Evolutionary conservation across 768 basidiomycete species (phyloP).

Genomic region (Trametes cinnabarina): DNA sequence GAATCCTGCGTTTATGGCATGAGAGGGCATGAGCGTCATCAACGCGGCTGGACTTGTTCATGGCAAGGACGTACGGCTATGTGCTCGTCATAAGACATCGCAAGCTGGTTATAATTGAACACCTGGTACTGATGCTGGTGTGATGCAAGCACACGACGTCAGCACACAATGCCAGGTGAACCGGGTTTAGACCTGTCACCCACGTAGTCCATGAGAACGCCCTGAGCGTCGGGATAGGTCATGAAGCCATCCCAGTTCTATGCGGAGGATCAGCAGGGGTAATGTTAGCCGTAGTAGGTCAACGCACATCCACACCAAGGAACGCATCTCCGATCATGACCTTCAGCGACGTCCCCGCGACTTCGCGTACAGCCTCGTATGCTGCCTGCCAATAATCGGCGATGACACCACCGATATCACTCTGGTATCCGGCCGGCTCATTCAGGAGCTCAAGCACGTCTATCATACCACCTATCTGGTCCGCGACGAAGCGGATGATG

Average conservation of each 20-base stretch:
- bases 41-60: too few species aligned
- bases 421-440: conserved; percentile 59
- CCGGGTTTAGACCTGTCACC: conserved; percentile 13
- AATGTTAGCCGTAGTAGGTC: not conserved
- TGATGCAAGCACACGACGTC: not conserved
- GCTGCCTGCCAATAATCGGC: conserved; percentile 59
- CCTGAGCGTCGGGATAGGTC: conserved; percentile 49
- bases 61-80: conserved; percentile 42
- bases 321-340: conserved; percentile 78
- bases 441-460: conserved; percentile 70
- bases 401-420: conserved; percentile 43
- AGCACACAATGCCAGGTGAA: not conserved
- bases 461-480: conserved; percentile 53
- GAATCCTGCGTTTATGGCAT: conserved; percentile 41
- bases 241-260: conserved; percentile 63
- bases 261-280: not conserved
- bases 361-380: conserved; percentile 55
- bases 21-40: not conserved
- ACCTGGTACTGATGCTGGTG: conserved; percentile 71
- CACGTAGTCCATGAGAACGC: conserved; percentile 67
- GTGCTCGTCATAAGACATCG: conserved; percentile 54
- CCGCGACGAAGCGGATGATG: conserved; percentile 52
- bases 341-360: conserved; percentile 44
- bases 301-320: conserved; percentile 50
- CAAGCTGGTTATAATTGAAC: conserved; percentile 57